Base-by-base conservation (phyloP, 1,284 basidiomycete species). In the Mycena sp. region DNA sequence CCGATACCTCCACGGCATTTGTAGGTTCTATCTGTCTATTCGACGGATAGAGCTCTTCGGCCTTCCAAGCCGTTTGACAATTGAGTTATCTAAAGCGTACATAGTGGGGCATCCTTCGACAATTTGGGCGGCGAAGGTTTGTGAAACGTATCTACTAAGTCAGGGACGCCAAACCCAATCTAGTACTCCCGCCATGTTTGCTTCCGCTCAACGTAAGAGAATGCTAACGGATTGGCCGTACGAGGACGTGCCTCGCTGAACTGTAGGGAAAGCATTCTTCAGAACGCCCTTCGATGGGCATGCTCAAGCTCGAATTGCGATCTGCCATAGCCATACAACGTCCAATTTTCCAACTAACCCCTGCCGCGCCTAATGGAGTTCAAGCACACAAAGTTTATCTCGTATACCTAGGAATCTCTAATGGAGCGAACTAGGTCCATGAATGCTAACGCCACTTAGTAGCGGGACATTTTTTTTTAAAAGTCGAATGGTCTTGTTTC, bases 121-220 rank as follows among this genome's bases (percentile, higher is more conserved):
- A 52, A 38, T 16, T 29, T 54, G 46, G 56, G 41, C 56, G 44
- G 25, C 30, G 38, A 63, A 49, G 45, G 51, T 19, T 53, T 45
- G 19, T 44, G 55, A 63, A 58, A 58, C 44, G 50, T 48, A 38
- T 38, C 51, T 44, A 25, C 46, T 46, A 37, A 55, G 51, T 46
- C 57, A 64, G 63, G 63, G 21, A 26, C 7, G 40, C 30, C 45
- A 45, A 44, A 43, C 52, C 50, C 21, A 37, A 55, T 55, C 12
- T 29, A 41, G 21, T 40, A 41, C 25, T 49, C 38, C 56, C 57
- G 62, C 38, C 6, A 16, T 28, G 10, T 57, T 57, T 57, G 5
- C 32, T 62, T 62, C 54, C 61, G 61, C 49, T 25, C 28, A 29
- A 64, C 57, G 62, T 64, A 64, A 32, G 35, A 40, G 49, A 25